Evolutionary conservation across 331 rosid species (phyloP).

Genomic region (Erythrophleum ivorense): DNA sequence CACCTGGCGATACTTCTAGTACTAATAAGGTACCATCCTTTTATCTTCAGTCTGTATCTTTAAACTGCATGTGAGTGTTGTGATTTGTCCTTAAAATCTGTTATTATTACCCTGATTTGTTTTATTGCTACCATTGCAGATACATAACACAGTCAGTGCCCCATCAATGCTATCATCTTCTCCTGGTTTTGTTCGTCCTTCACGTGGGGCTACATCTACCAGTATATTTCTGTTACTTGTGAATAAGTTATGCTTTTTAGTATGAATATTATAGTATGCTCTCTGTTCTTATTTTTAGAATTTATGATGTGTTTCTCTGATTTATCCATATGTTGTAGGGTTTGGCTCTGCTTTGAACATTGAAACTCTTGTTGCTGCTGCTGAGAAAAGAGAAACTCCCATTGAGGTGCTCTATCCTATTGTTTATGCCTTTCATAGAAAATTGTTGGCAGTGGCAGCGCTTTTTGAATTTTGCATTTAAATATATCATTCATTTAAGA

Average conservation of each 20-base stretch:
- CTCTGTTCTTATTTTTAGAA: conserved; percentile 35
- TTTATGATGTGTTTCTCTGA: conserved; percentile 23
- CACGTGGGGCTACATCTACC: conserved; percentile 71
- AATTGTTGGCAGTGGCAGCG: conserved; percentile 24
- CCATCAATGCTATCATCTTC: conserved; percentile 67
- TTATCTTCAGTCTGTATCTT: not conserved
- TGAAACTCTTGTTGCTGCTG: conserved; percentile 96
- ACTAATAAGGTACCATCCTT: conserved; percentile 63
- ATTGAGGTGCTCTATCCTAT: conserved; percentile 68
- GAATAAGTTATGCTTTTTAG: conserved; percentile 10
- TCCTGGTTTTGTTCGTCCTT: conserved; percentile 76
- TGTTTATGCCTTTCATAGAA: conserved; percentile 1
- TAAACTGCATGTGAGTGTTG: conserved; percentile 15
- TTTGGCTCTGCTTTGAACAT: conserved; percentile 97
- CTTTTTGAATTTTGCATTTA: conserved; percentile 23
- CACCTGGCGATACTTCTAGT: conserved; percentile 56
- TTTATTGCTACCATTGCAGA: conserved; percentile 51
- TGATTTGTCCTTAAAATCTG: conserved; percentile 22
- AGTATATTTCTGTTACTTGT: conserved; percentile 54
- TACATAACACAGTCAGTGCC: conserved; percentile 54
- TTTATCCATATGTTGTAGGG: conserved; percentile 54
- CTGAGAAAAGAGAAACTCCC: conserved; percentile 94
- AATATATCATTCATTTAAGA: conserved; percentile 21
- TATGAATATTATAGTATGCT: conserved; percentile 5
- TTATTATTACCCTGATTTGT: not conserved